These are phyloP conservation scores for Trichomonas vaginalis DNA, from an alignment of 208 protist species.

Conservation along the genomic window DNA sequence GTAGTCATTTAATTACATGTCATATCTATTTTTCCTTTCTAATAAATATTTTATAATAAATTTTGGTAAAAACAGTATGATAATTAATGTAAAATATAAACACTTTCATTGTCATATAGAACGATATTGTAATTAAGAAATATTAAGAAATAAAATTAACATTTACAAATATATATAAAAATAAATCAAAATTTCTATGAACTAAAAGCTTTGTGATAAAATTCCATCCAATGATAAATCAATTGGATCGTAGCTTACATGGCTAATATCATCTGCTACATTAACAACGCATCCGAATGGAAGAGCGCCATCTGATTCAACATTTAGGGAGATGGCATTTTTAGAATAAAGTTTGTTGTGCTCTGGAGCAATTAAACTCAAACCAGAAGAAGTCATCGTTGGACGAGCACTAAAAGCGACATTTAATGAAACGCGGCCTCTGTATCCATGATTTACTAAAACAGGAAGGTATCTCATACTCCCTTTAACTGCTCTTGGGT, in stretches of 20 bases:
- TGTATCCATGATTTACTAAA: background rate
- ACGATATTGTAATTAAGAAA: too few relatives aligned
- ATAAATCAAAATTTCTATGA: background rate
- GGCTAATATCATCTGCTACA: background rate
- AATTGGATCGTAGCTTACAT: background rate
- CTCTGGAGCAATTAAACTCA: background rate
- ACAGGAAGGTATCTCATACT: background rate
- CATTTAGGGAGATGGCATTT: background rate
- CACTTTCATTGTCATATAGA: too few relatives aligned
- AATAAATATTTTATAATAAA: too few relatives aligned
- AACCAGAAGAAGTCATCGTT: background rate
- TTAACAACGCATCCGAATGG: background rate
- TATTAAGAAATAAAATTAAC: background rate
- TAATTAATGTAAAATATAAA: too few relatives aligned
- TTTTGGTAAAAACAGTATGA: too few relatives aligned
- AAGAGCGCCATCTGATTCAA: background rate
- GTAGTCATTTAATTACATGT: too few relatives aligned
- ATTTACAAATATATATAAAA: background rate
- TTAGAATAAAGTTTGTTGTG: background rate
- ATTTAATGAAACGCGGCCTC: background rate
- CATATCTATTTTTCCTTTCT: too few relatives aligned
- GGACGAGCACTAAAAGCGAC: background rate
- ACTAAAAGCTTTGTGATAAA: background rate
- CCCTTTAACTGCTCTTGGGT: background rate
- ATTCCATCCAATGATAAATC: background rate